Evolutionary conservation across 768 basidiomycete genomes (phyloP).

Genomic region (Russula griseocarnosa): DNA sequence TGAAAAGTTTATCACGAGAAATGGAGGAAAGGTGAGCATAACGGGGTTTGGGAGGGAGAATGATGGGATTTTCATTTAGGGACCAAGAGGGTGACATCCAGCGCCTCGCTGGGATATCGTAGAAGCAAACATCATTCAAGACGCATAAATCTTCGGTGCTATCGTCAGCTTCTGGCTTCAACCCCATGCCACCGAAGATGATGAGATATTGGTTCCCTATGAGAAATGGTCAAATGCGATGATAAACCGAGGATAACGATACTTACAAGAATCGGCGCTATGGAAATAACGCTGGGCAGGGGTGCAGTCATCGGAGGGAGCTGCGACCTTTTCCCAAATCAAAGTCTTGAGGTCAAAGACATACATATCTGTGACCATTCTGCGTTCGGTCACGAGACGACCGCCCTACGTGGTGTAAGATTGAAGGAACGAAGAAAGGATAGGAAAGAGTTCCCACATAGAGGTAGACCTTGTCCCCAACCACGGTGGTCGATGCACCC

Average conservation of each 20-base stretch:
- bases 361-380: constrained; percentile 90
- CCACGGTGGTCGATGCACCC: constrained; percentile 90
- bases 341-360: constrained; percentile 80
- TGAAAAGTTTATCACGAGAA: constrained; percentile 75
- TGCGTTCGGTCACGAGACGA: constrained; percentile 76
- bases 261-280: constrained; percentile 77
- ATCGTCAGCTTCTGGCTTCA: constrained; percentile 56
- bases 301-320: constrained; percentile 59
- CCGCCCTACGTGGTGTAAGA: constrained; percentile 58
- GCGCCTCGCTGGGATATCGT: constrained; percentile 62
- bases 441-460: constrained; percentile 54
- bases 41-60: constrained; percentile 71
- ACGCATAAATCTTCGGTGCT: constrained; percentile 83
- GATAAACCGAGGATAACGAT: constrained; percentile 1
- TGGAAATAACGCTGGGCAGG: constrained; percentile 94
- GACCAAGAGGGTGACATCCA: constrained; percentile 61
- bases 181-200: constrained; percentile 94
- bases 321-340: constrained; percentile 68
- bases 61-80: constrained; percentile 39
- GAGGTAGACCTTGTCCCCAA: constrained; percentile 84
- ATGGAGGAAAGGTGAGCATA: constrained; percentile 94
- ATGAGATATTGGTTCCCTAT: constrained; percentile 86
- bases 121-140: constrained; percentile 89
- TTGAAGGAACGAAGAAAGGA: constrained; percentile 3
- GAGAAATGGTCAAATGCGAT: constrained; percentile 20